phyloP scores from a whole-genome alignment of 2,329 filamentous ascomycete genomes.

The Paracorniculantispora psalliotae region DNA sequence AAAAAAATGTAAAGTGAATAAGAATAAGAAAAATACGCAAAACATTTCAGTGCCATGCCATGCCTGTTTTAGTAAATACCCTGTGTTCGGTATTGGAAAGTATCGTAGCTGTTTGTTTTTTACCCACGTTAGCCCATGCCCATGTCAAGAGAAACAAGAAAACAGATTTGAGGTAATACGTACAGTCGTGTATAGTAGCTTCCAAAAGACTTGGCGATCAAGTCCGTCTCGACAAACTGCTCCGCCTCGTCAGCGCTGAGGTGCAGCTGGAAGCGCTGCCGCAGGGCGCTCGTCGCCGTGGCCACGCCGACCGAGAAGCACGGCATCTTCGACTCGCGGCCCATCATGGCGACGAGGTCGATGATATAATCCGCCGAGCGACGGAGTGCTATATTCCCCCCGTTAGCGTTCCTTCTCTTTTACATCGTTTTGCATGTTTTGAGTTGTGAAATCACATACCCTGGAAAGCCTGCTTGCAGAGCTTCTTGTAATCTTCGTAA shows the following conservation, averaged over 20 bases:
- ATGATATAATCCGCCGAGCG: constrained; percentile 76
- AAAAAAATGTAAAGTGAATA: background rate
- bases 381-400: constrained; percentile 53
- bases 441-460: constrained; percentile 33
- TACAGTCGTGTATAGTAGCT: constrained; percentile 85
- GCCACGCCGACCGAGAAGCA: constrained; percentile 72
- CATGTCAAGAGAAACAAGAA: no score
- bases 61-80: constrained; percentile 65
- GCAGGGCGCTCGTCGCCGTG: constrained; percentile 63
- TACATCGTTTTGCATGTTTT: background rate
- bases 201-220: constrained; percentile 75
- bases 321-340: constrained; percentile 76
- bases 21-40: background rate
- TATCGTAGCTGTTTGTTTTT: constrained; percentile 79
- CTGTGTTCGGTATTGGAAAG: constrained; percentile 83
- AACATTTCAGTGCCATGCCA: background rate
- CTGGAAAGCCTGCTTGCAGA: constrained; percentile 82
- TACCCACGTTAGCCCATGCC: no score
- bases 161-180: constrained; percentile 29
- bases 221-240: constrained; percentile 72
- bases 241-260: constrained; percentile 78
- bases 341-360: constrained; percentile 81
- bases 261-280: constrained; percentile 75
- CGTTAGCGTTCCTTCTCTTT: background rate
- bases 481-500: constrained; percentile 69